A percentile compares a stretch with the other conserved stretches of the same genome.
Conservation (phyloP, 2,329 filamentous ascomycete genomes). For the Diaporthe humulicola region DNA sequence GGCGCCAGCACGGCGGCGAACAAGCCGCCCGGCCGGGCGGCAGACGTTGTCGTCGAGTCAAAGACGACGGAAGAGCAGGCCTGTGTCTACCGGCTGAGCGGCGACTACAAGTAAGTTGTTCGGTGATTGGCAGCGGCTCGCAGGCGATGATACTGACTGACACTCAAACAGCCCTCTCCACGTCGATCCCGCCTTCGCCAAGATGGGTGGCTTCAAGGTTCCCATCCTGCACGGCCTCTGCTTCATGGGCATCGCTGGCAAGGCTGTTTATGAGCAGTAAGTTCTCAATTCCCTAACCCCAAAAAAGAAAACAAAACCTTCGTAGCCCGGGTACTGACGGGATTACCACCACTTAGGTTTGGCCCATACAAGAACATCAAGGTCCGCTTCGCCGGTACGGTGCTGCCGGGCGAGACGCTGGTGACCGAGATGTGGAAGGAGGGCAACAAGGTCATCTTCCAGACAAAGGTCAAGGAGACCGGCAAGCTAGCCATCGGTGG, state of each 20-base stretch:
- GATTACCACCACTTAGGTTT: conserved; percentile 56
- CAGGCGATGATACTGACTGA: neutral
- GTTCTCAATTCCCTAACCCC: conserved; percentile 17
- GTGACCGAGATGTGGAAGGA: conserved; percentile 97
- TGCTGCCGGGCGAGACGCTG: conserved; percentile 89
- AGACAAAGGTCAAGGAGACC: conserved; percentile 91
- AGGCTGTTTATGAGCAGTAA: conserved; percentile 83
- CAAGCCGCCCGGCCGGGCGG: conserved; percentile 79
- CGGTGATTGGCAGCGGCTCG: neutral
- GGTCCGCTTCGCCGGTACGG: conserved; percentile 88
- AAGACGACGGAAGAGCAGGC: conserved; percentile 92
- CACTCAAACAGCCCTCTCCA: conserved; percentile 78
- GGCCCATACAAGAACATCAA: conserved; percentile 92
- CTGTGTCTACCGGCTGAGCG: conserved; percentile 90
- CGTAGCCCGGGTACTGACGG: neutral
- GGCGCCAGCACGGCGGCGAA: conserved; percentile 86
- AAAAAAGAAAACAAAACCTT: neutral
- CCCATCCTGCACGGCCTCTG: conserved; percentile 98
- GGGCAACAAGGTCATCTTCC: conserved; percentile 83
- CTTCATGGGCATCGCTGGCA: conserved; percentile 91
- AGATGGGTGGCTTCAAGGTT: conserved; percentile 92
- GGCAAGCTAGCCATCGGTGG: conserved; percentile 89
- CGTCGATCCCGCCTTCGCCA: conserved; percentile 93
- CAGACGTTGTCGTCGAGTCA: conserved; percentile 88
- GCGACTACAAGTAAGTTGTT: conserved; percentile 81